Evolutionary conservation across 805 yeast genomes (phyloP).

Genomic region (Kodamaea laetipori): DNA sequence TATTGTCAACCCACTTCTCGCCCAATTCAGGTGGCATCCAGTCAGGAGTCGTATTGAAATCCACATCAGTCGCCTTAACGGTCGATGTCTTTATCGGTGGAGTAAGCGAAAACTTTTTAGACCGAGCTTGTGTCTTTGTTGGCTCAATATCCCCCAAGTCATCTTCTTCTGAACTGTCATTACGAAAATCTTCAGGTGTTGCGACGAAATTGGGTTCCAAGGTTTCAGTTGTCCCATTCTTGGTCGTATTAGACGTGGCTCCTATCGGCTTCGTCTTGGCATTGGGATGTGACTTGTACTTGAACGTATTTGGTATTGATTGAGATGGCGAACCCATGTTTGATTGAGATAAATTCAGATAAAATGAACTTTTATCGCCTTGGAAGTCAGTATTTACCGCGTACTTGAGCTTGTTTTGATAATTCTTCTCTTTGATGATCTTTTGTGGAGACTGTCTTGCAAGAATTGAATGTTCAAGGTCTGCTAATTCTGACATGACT

Average conservation of each 20-base stretch:
- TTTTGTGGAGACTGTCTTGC: slow-evolving; percentile 7
- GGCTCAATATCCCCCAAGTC: not conserved
- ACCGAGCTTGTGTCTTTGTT: not conserved
- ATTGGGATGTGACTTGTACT: slow-evolving; percentile 47
- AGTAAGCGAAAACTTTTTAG: slow-evolving; percentile 4
- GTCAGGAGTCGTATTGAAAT: slow-evolving; percentile 32
- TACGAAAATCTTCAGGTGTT: not conserved
- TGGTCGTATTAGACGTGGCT: slow-evolving; percentile 7
- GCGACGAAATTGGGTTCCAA: slow-evolving; percentile 5
- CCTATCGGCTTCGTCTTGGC: slow-evolving; percentile 43
- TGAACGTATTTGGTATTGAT: slow-evolving; percentile 47
- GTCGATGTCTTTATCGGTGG: slow-evolving; percentile 31
- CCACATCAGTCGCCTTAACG: slow-evolving; percentile 15
- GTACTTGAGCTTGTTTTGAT: slow-evolving; percentile 37
- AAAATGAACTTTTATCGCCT: slow-evolving; percentile 17
- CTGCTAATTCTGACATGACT: slow-evolving; percentile 1
- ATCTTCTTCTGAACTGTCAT: slow-evolving; percentile 9
- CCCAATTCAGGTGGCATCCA: slow-evolving; percentile 47
- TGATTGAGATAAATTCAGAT: not conserved
- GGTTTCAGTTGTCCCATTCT: not conserved
- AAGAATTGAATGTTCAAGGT: slow-evolving; percentile 5
- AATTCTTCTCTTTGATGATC: slow-evolving; percentile 16
- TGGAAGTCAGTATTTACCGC: slow-evolving; percentile 35
- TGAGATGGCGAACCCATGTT: slow-evolving; percentile 18
- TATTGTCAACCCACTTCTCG: slow-evolving; percentile 32